These are phyloP conservation scores for Chrysanthemum seticuspe DNA, from an alignment of 129 eudicot species.

Conservation along the genomic window DNA sequence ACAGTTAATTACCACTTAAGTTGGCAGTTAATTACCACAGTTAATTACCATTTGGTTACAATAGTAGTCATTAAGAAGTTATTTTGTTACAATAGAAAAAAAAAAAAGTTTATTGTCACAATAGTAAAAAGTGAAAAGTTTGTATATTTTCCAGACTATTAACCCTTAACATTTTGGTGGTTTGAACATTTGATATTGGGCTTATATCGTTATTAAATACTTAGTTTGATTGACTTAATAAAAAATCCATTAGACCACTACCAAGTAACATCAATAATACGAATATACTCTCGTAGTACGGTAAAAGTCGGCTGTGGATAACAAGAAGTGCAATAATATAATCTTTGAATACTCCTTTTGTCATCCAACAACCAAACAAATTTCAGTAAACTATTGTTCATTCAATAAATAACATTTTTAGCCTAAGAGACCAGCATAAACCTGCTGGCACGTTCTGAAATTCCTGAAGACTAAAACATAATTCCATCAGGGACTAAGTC, in stretches of 20 bases:
- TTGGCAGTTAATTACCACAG: too few relatives aligned
- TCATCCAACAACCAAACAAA: not conserved
- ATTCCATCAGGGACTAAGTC: too few relatives aligned
- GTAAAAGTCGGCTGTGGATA: not conserved
- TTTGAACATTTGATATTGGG: not conserved
- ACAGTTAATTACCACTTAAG: too few relatives aligned
- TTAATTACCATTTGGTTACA: too few relatives aligned
- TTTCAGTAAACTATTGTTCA: not conserved
- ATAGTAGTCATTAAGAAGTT: too few relatives aligned
- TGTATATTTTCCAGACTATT: too few relatives aligned
- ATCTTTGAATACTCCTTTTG: slow-evolving; percentile 5
- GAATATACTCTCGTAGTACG: not conserved
- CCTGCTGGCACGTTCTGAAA: slow-evolving; percentile 40
- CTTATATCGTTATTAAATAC: not conserved
- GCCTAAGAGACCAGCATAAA: slow-evolving; percentile 3
- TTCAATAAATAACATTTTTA: not conserved
- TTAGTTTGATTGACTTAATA: not conserved
- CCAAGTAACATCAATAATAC: not conserved
- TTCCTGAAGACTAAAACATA: not conserved
- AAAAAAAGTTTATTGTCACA: too few relatives aligned
- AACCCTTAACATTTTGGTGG: not conserved
- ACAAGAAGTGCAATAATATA: slow-evolving; percentile 15
- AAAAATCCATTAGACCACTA: not conserved
- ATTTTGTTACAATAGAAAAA: too few relatives aligned
- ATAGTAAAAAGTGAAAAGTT: too few relatives aligned